phyloP scores from a whole-genome alignment of 139 green algal species.

The Penium margaritaceum region DNA sequence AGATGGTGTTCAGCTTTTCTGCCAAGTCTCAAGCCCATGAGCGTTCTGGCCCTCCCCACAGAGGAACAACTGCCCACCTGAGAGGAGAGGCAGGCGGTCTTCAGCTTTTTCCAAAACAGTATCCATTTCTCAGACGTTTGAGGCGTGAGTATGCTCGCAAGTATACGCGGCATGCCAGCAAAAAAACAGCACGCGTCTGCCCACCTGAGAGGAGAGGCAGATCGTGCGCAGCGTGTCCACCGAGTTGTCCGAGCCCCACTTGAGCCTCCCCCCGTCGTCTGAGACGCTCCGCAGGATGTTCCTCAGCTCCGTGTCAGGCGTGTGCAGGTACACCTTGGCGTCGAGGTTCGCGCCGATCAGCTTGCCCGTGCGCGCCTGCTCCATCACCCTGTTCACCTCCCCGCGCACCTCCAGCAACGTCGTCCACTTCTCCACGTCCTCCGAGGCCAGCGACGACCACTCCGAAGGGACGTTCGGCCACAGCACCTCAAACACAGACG shows the following conservation, averaged over 20 bases:
- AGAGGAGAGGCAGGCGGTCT: not conserved
- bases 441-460: constrained; percentile 50
- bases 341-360: constrained; percentile 74
- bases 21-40: too few relatives aligned
- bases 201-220: constrained; percentile 48
- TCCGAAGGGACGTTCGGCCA: constrained; percentile 51
- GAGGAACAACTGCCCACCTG: not conserved
- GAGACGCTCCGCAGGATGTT: too few relatives aligned
- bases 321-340: constrained; percentile 64
- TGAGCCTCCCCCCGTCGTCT: too few relatives aligned
- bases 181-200: not conserved
- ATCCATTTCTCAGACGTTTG: not conserved
- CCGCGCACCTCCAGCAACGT: not conserved
- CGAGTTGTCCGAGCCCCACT: too few relatives aligned
- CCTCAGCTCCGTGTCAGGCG: too few relatives aligned
- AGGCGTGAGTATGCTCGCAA: not conserved
- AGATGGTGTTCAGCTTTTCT: too few relatives aligned
- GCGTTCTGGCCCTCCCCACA: too few relatives aligned
- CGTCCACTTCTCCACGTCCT: constrained; percentile 13
- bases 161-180: not conserved
- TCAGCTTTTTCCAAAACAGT: constrained; percentile 1
- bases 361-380: constrained; percentile 65
- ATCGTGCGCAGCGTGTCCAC: constrained; percentile 59
- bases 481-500: constrained; percentile 70
- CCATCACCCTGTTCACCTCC: constrained; percentile 66